Conservation (phyloP, 768 basidiomycete species). For the Suillus placidus region DNA sequence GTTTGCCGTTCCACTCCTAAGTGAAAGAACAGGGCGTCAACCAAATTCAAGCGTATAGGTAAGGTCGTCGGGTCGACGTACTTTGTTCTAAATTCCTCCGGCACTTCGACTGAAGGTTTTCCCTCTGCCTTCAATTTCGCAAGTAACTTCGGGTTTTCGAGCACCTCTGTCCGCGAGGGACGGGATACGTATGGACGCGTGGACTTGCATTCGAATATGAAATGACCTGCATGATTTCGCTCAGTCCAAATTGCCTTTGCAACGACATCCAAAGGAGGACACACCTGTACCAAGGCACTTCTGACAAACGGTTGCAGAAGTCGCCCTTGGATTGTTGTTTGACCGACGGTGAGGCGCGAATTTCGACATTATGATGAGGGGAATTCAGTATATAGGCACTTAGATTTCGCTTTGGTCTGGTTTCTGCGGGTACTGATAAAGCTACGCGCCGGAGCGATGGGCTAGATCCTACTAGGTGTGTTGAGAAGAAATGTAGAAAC, state of each 20-base stretch:
- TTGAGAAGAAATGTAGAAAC: slow-evolving; percentile 4
- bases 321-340: slow-evolving; percentile 63
- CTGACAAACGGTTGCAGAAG: slow-evolving; percentile 73
- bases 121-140: slow-evolving; percentile 71
- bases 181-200: slow-evolving; percentile 81
- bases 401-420: neutral
- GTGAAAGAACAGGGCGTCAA: slow-evolving; percentile 12
- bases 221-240: slow-evolving; percentile 64
- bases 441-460: neutral
- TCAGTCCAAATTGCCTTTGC: slow-evolving; percentile 6
- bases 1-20: slow-evolving; percentile 79
- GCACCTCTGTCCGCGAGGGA: slow-evolving; percentile 85
- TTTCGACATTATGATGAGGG: slow-evolving; percentile 62
- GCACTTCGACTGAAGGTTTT: slow-evolving; percentile 80
- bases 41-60: neutral
- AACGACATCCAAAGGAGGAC: neutral
- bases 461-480: neutral
- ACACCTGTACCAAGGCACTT: slow-evolving; percentile 76
- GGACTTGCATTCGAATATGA: slow-evolving; percentile 88
- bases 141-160: slow-evolving; percentile 73
- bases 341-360: slow-evolving; percentile 74
- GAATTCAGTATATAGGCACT: neutral
- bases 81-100: slow-evolving; percentile 90
- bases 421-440: neutral
- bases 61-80: slow-evolving; percentile 36